phyloP scores from a whole-genome alignment of 1,284 basidiomycete species.

The Gomphus bonarii region DNA sequence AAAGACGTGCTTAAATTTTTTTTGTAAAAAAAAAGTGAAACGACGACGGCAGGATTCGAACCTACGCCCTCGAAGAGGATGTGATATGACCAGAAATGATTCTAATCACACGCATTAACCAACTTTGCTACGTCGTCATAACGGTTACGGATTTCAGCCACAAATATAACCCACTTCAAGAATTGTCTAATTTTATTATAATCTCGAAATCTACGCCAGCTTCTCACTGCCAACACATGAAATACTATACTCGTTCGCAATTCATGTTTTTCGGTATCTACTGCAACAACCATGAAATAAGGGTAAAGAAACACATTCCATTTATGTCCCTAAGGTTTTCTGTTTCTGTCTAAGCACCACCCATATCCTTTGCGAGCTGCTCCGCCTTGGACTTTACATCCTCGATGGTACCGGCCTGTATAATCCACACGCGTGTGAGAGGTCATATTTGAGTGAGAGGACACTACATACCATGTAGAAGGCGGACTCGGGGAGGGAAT shows the following conservation, averaged over 20 bases:
- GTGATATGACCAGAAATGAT: background rate
- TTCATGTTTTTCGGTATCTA: background rate
- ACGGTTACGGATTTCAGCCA: too few species aligned
- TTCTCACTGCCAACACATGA: too few species aligned
- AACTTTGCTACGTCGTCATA: slow-evolving; percentile 1
- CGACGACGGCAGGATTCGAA: slow-evolving; percentile 4
- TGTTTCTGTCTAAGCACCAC: slow-evolving; percentile 25
- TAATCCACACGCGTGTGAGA: background rate
- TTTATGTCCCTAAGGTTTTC: background rate
- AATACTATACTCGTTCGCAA: background rate
- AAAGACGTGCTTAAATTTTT: too few species aligned
- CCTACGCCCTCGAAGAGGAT: slow-evolving; percentile 6
- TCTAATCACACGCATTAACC: slow-evolving; percentile 4
- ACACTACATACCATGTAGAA: slow-evolving; percentile 70
- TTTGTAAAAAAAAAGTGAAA: too few species aligned
- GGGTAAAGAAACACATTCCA: background rate
- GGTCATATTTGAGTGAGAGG: background rate
- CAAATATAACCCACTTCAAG: too few species aligned
- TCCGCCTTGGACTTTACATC: slow-evolving; percentile 96
- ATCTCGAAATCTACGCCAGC: too few species aligned
- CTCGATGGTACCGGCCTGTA: slow-evolving; percentile 76
- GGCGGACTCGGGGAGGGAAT: slow-evolving; percentile 84
- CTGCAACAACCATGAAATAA: background rate
- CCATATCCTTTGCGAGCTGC: slow-evolving; percentile 89
- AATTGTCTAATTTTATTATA: too few species aligned